phyloP scores from a whole-genome alignment of 768 basidiomycete genomes.

The Hysterangium stoloniferum region DNA sequence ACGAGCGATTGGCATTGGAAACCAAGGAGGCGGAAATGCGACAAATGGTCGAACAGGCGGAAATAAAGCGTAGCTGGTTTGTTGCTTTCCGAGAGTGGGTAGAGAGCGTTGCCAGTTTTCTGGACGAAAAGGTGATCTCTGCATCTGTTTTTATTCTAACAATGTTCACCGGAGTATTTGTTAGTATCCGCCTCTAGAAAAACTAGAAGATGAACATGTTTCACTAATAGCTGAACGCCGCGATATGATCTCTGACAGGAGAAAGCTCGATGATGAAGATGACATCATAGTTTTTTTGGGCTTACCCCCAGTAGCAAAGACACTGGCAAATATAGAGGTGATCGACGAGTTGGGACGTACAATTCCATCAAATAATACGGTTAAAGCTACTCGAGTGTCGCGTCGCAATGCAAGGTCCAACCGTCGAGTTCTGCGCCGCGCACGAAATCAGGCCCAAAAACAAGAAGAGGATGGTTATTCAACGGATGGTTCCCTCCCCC shows the following conservation, averaged over 20 bases:
- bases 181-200: conserved; percentile 73
- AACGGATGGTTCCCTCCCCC: conserved; percentile 69
- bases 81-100: conserved; percentile 70
- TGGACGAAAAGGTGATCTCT: conserved; percentile 72
- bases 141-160: neutral
- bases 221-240: conserved; percentile 68
- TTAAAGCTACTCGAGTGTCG: conserved; percentile 39
- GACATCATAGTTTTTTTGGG: conserved; percentile 70
- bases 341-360: conserved; percentile 57
- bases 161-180: neutral
- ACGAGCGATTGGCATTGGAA: conserved; percentile 59
- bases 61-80: conserved; percentile 79
- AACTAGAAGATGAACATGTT: conserved; percentile 65
- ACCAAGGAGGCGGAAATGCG: conserved; percentile 66
- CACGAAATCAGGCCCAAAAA: conserved; percentile 21
- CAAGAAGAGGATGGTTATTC: conserved; percentile 72
- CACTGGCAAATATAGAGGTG: conserved; percentile 26
- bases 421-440: conserved; percentile 43
- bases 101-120: conserved; percentile 74
- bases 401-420: conserved; percentile 51
- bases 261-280: conserved; percentile 70
- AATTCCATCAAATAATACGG: conserved; percentile 34
- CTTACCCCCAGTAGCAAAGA: conserved; percentile 25
- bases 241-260: conserved; percentile 60
- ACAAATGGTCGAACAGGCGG: conserved; percentile 64